Percentiles rank a stretch among this genome's conserved stretches.
Evolutionary conservation across 352 stramenopile genomes (phyloP).

Genomic region (Pythium pyrilobum): DNA sequence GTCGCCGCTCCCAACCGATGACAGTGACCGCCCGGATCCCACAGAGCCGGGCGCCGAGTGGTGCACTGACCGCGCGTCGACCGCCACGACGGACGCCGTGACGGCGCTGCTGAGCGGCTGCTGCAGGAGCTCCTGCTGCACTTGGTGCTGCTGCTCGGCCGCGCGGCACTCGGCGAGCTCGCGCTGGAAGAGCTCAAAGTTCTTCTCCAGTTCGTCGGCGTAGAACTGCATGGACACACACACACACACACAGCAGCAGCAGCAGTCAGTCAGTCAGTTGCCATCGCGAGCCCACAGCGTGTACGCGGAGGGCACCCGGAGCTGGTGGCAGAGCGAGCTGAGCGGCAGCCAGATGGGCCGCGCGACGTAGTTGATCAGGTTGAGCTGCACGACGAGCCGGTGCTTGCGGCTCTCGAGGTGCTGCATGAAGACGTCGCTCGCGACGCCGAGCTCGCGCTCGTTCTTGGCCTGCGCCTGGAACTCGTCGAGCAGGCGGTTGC

Average conservation of each 20-base stretch:
- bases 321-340: constrained; percentile 45
- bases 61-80: no score
- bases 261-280: background rate
- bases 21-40: no score
- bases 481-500: constrained; percentile 52
- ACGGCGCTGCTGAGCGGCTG: background rate
- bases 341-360: constrained; percentile 69
- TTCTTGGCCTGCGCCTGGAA: constrained; percentile 59
- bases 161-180: constrained; percentile 28
- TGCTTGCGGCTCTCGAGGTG: constrained; percentile 44
- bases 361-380: constrained; percentile 75
- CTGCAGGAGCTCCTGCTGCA: background rate
- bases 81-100: background rate
- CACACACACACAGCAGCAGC: background rate
- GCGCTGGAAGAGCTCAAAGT: constrained; percentile 51
- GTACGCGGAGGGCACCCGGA: constrained; percentile 29
- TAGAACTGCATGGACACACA: constrained; percentile 38
- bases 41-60: no score
- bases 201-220: constrained; percentile 57
- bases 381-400: constrained; percentile 58
- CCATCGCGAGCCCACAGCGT: background rate
- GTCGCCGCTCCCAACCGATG: no score
- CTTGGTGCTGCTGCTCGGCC: constrained; percentile 2
- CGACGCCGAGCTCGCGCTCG: constrained; percentile 45
- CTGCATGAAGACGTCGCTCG: constrained; percentile 70